phyloP scores from a whole-genome alignment of 192 early-diverging fungal genomes.

The Coemansia sp. region DNA sequence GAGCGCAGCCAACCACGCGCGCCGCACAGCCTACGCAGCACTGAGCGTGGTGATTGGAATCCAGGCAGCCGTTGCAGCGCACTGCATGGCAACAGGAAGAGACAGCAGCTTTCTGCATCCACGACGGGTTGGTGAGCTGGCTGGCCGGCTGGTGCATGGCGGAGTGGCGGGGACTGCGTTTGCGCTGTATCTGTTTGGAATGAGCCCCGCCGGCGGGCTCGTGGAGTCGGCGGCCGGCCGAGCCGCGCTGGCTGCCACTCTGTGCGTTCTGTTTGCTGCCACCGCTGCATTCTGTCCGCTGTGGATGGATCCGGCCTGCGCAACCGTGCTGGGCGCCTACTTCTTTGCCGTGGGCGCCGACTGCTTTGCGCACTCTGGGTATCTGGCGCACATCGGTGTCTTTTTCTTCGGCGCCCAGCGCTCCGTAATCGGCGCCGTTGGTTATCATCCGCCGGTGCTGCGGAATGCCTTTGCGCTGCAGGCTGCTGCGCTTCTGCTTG shows the following conservation, averaged over 20 bases:
- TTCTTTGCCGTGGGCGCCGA: background rate
- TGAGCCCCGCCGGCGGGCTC: background rate
- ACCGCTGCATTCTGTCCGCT: background rate
- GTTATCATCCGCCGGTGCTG: background rate
- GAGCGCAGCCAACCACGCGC: background rate
- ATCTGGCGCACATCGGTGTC: background rate
- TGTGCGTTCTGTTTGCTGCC: background rate
- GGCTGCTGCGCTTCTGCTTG: background rate
- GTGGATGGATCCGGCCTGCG: background rate
- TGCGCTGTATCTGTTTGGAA: background rate
- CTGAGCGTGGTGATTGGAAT: background rate
- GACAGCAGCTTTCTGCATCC: too few relatives aligned
- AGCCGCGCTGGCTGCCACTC: background rate
- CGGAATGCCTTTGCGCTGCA: background rate
- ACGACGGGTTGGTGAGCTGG: background rate
- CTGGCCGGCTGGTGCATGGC: background rate
- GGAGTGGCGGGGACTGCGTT: background rate
- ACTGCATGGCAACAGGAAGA: background rate
- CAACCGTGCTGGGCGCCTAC: background rate
- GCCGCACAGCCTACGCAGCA: background rate
- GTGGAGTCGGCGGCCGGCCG: background rate
- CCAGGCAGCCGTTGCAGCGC: background rate
- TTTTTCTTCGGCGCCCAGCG: background rate
- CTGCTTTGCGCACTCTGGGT: constrained; percentile 1
- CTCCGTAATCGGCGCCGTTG: background rate